phyloP scores from a whole-genome alignment of 495 filamentous ascomycete genomes.

The Pseudevernia furfuracea region DNA sequence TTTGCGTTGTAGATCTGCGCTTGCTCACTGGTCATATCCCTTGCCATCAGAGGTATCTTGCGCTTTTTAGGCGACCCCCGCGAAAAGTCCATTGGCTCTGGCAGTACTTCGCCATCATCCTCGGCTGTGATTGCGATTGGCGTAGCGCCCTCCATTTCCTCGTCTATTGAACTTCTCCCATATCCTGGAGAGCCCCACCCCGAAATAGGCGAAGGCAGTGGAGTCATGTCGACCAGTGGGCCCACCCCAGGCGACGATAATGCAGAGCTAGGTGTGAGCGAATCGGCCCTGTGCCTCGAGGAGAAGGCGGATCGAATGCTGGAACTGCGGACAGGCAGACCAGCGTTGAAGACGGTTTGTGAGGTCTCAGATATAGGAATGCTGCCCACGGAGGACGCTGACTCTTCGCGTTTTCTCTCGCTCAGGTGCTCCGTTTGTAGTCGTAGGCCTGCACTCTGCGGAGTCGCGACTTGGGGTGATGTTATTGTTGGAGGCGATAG shows the following conservation, averaged over 20 bases:
- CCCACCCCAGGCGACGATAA: constrained; percentile 65
- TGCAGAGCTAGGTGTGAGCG: constrained; percentile 52
- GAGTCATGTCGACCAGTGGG: constrained; percentile 84
- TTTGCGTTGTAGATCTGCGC: constrained; percentile 28
- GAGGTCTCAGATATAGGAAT: constrained; percentile 32
- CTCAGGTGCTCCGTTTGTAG: constrained; percentile 32
- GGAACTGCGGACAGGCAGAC: constrained; percentile 41
- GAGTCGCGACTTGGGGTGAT: constrained; percentile 21
- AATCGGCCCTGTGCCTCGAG: constrained; percentile 41
- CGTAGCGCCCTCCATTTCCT: constrained; percentile 32
- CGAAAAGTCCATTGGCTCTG: constrained; percentile 18
- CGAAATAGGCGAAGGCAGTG: constrained; percentile 80
- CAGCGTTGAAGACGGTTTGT: constrained; percentile 40
- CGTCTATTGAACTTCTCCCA: constrained; percentile 53
- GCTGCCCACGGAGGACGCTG: constrained; percentile 7
- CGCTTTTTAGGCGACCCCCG: constrained; percentile 44
- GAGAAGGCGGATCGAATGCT: constrained; percentile 42
- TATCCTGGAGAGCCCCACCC: constrained; percentile 64
- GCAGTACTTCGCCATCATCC: not conserved
- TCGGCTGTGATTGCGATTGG: constrained; percentile 4
- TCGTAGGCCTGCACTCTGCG: constrained; percentile 31
- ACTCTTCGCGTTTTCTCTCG: constrained; percentile 26
- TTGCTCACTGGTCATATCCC: constrained; percentile 29
- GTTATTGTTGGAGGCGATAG: constrained; percentile 19
- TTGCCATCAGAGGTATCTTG: constrained; percentile 37